These are phyloP conservation scores for Penicillium sp. DNA, from an alignment of 2,329 filamentous ascomycete genomes.

Conservation along the genomic window DNA sequence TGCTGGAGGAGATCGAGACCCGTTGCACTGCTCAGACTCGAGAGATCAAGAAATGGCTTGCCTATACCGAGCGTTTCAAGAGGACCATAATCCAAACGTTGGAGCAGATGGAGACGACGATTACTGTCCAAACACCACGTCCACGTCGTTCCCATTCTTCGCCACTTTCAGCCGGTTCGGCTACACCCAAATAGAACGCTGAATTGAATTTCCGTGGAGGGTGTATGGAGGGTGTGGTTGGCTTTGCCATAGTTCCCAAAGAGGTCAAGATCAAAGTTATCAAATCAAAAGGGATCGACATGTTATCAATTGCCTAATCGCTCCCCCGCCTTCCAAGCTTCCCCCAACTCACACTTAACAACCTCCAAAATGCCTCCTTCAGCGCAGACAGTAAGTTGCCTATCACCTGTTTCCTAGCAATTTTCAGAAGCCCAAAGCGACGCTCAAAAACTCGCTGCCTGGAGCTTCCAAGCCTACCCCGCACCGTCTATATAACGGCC, in stretches of 20 bases:
- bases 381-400: slow-evolving; percentile 33
- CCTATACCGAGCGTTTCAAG: background rate
- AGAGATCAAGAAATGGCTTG: slow-evolving; percentile 2
- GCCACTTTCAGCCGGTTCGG: background rate
- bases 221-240: background rate
- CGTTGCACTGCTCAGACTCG: background rate
- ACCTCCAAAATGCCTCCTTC: slow-evolving; percentile 36
- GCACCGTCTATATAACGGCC: slow-evolving; percentile 14
- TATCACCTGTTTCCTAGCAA: background rate
- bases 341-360: slow-evolving; percentile 1
- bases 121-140: background rate
- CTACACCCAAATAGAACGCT: background rate
- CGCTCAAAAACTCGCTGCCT: slow-evolving; percentile 8
- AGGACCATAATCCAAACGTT: background rate
- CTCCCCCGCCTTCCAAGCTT: background rate
- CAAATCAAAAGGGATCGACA: background rate
- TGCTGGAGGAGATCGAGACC: slow-evolving; percentile 2
- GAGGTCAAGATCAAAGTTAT: no score
- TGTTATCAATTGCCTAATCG: slow-evolving; percentile 1
- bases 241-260: no score
- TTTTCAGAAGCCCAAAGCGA: background rate
- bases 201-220: background rate
- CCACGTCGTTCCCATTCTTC: background rate
- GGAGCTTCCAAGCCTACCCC: slow-evolving; percentile 18
- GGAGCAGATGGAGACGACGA: background rate